Conservation (phyloP, 73 alveolate species). For the Breviolum minutum region DNA sequence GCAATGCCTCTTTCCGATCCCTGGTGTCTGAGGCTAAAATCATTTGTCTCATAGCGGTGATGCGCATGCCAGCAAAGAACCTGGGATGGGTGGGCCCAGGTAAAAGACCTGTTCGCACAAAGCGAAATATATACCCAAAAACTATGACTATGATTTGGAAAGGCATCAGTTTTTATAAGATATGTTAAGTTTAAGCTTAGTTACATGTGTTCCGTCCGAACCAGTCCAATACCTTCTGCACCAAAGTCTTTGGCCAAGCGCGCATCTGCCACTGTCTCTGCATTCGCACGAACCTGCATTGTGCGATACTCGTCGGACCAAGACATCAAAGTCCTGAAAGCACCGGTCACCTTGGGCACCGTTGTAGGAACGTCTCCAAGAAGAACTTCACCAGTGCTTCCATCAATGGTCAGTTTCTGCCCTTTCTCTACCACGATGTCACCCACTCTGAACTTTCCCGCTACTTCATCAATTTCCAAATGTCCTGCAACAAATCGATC, state of each 20-base stretch:
- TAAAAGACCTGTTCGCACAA: neutral
- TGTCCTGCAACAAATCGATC: constrained; percentile 36
- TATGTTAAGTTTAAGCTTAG: neutral
- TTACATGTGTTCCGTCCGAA: constrained; percentile 97
- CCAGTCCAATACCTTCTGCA: constrained; percentile 98
- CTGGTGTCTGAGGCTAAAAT: constrained; percentile 95
- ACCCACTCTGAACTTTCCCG: constrained; percentile 2
- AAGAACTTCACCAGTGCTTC: constrained; percentile 97
- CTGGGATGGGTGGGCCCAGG: neutral
- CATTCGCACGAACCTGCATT: constrained; percentile 97
- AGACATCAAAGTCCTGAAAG: constrained; percentile 96
- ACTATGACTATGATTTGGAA: too few relatives aligned
- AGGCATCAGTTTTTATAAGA: too few relatives aligned
- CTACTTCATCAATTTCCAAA: neutral
- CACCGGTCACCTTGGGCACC: constrained; percentile 96
- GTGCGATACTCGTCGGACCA: constrained; percentile 97
- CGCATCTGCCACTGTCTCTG: constrained; percentile 97
- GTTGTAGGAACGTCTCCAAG: constrained; percentile 96
- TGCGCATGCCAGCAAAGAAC: constrained; percentile 97
- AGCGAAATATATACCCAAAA: too few relatives aligned
- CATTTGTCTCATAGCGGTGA: constrained; percentile 97
- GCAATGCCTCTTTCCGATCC: constrained; percentile 96
- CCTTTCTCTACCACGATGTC: constrained; percentile 96
- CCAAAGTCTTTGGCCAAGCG: constrained; percentile 97
- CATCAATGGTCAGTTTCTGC: constrained; percentile 97